These are phyloP conservation scores for Exserohilum turcica DNA, from an alignment of 2,329 filamentous ascomycete genomes.

Conservation along the genomic window DNA sequence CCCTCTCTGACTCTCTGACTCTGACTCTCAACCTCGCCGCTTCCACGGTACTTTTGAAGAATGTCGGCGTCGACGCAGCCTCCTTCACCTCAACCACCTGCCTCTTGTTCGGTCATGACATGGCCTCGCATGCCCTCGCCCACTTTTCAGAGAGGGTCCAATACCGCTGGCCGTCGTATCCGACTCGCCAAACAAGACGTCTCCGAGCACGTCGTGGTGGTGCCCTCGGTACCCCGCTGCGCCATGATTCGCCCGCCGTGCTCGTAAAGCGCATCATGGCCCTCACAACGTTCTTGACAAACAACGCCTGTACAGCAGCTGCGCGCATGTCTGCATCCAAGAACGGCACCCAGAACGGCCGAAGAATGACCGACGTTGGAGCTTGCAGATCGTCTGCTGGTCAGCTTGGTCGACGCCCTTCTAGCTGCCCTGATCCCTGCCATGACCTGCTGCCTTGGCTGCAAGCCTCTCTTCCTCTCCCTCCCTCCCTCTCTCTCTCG, in stretches of 20 bases:
- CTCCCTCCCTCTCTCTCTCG: slow-evolving; percentile 2
- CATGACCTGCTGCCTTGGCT: slow-evolving; percentile 18
- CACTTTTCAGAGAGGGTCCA: slow-evolving; percentile 11
- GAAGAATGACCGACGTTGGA: slow-evolving; percentile 39
- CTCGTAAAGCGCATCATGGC: slow-evolving; percentile 1
- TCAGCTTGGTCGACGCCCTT: slow-evolving; percentile 9
- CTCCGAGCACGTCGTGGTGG: slow-evolving; percentile 1
- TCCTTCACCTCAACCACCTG: background rate
- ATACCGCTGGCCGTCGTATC: slow-evolving; percentile 6
- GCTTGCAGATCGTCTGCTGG: slow-evolving; percentile 28
- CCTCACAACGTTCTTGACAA: slow-evolving; percentile 24
- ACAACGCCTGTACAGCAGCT: slow-evolving; percentile 14
- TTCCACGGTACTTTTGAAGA: slow-evolving; percentile 1
- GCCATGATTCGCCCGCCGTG: background rate
- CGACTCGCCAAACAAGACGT: slow-evolving; percentile 4
- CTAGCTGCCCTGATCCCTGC: slow-evolving; percentile 16
- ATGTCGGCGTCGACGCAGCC: background rate
- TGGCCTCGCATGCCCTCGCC: slow-evolving; percentile 10
- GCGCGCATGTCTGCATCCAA: slow-evolving; percentile 10
- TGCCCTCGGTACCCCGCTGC: slow-evolving; percentile 2
- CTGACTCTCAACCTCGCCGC: no score
- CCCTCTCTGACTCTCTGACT: no score
- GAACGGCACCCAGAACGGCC: slow-evolving; percentile 26
- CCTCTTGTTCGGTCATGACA: slow-evolving; percentile 15
- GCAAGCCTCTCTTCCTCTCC: slow-evolving; percentile 18